Conservation (phyloP, 345 rosid genomes). For the Gossypium arboreum region DNA sequence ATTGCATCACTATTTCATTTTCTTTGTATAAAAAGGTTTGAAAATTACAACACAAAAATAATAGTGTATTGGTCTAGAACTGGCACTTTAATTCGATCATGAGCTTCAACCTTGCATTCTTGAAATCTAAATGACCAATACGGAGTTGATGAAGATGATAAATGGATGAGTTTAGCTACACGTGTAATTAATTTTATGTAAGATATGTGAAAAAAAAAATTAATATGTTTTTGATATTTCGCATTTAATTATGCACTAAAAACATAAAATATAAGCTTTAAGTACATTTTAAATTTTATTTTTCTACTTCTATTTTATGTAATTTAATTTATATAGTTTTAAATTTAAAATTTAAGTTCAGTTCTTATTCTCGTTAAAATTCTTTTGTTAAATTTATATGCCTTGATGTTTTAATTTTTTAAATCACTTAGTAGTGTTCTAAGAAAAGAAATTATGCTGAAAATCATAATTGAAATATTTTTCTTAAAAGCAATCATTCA, state of each 20-base stretch:
- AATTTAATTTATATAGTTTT: no score
- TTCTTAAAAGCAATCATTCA: no score
- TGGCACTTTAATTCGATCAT: neutral
- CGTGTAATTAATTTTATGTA: neutral
- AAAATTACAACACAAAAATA: constrained; percentile 12
- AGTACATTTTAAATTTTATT: neutral
- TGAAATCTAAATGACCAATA: constrained; percentile 8
- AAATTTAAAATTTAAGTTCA: no score
- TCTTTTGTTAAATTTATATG: no score
- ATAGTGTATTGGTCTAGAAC: constrained; percentile 9
- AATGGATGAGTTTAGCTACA: neutral
- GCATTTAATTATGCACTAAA: no score
- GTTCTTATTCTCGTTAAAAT: no score
- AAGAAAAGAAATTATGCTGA: no score
- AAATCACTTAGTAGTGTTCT: neutral
- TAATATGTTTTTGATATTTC: no score
- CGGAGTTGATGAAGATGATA: constrained; percentile 2
- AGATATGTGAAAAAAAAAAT: neutral
- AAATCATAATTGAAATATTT: no score
- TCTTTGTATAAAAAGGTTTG: constrained; percentile 2
- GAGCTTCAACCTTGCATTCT: neutral
- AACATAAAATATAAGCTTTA: no score
- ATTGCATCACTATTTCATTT: neutral
- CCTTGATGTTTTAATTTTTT: neutral
- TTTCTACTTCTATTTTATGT: no score